Evolutionary conservation across 805 yeast genomes (phyloP), one percentile per base, ranked within the genome.

Genomic region (Saccharomycopsis sp.): DNA sequence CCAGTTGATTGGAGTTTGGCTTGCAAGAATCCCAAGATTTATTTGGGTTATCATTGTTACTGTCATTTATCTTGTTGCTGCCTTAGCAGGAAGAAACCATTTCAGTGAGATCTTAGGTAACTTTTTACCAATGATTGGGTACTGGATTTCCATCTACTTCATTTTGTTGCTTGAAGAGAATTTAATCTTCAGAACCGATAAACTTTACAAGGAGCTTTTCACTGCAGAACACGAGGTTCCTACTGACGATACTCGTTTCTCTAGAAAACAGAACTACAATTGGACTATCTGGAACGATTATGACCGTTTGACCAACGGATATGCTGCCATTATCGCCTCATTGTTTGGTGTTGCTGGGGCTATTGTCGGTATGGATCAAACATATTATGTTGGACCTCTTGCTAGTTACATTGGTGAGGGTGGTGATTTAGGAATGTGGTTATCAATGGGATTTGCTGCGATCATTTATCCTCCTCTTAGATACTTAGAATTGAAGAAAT

Each of bases 51-150:
- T 88, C 51, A 69, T 80, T 2, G 78, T 86, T 23, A 85, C 90
- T 14, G 79, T 75, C 0, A 72, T 87, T 22, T 87, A 85, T 66
- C 74, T 87, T 62, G 82, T 86, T 2, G 80, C 89, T 68, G 85
- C 96, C 1, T 72, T 89, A 60, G 92, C 81, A 22, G 97, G 97
- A 9, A 78, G 86, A 65, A 73, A 85, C 67, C 84, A 85, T 64
- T 86, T 90, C 68, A 76, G 89, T 58, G 76, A 82, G 2, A 88
- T 90, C 60, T 73, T 89, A 64, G 83, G 89, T 9, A 89, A 89
- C 66, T 89, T 89, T 71, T 74, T 89, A 66, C 96, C 97, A 8
- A 89, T 89, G 96, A 80, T 89, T 59, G 96, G 96, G 1, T 89
- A 89, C 72, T 89, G 97, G 97, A 81, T 88, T 58, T 82, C 92